phyloP scores from a whole-genome alignment of 345 rosid genomes.

The Ceriops decandra region DNA sequence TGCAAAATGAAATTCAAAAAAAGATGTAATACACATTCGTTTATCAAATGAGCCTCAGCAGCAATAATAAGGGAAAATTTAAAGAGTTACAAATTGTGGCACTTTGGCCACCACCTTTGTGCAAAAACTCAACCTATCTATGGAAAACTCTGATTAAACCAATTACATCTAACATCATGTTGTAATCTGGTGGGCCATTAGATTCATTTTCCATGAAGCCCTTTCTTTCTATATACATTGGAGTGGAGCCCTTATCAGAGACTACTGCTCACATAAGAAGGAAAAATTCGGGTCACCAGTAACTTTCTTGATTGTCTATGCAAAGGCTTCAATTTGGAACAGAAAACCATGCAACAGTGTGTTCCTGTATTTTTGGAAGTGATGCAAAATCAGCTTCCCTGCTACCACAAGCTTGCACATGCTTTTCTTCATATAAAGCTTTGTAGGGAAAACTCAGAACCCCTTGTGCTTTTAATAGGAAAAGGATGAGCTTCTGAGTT shows the following conservation, averaged over 20 bases:
- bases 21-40: slow-evolving; percentile 19
- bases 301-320: slow-evolving; percentile 7
- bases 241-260: slow-evolving; percentile 1
- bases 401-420: background rate
- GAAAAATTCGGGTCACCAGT: background rate
- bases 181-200: background rate
- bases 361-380: background rate
- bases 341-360: slow-evolving; percentile 3
- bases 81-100: slow-evolving; percentile 18
- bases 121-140: slow-evolving; percentile 8
- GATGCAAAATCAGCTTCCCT: background rate
- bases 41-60: slow-evolving; percentile 10
- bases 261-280: background rate
- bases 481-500: slow-evolving; percentile 97
- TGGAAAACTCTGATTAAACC: slow-evolving; percentile 1
- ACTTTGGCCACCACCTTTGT: slow-evolving; percentile 11
- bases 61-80: slow-evolving; percentile 14
- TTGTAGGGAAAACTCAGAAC: slow-evolving; percentile 8
- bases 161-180: slow-evolving; percentile 17
- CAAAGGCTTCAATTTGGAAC: slow-evolving; percentile 3
- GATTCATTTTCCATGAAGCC: slow-evolving; percentile 1
- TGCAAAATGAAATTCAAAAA: slow-evolving; percentile 19
- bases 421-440: slow-evolving; percentile 14
- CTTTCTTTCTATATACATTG: slow-evolving; percentile 8
- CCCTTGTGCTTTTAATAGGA: slow-evolving; percentile 49